Percentiles rank a stretch among this genome's conserved stretches.
These are phyloP conservation scores for Lablab purpureus DNA, from an alignment of 306 rosid species.

Conservation along the genomic window DNA sequence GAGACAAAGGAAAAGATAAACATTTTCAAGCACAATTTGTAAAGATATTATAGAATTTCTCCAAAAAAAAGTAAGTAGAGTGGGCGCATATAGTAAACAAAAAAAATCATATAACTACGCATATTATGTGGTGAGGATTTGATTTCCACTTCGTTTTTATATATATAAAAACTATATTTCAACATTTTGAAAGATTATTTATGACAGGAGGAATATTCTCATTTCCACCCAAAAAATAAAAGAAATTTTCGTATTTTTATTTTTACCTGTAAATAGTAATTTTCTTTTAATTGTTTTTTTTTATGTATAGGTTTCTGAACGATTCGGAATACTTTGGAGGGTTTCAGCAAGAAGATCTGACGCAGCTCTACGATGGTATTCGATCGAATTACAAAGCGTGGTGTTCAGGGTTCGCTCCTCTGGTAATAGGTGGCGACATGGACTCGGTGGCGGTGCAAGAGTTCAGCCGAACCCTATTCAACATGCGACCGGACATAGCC, in stretches of 20 bases:
- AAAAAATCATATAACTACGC: not conserved
- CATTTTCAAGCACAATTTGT: no score
- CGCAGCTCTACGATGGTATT: constrained; percentile 41
- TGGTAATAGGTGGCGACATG: constrained; percentile 73
- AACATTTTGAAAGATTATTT: no score
- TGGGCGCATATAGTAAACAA: not conserved
- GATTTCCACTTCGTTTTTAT: no score
- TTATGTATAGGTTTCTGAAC: constrained; percentile 35
- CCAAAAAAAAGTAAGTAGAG: not conserved
- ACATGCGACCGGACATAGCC: constrained; percentile 49
- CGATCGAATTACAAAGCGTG: constrained; percentile 62
- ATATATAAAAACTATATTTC: no score
- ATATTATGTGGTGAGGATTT: no score
- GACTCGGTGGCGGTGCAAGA: constrained; percentile 68
- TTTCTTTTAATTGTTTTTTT: not conserved
- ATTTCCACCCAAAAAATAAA: no score
- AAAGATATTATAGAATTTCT: no score
- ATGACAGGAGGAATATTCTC: no score
- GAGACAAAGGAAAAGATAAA: no score
- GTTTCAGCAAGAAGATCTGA: constrained; percentile 47
- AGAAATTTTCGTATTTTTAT: no score
- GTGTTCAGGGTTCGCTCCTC: constrained; percentile 75
- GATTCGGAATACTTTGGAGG: constrained; percentile 45
- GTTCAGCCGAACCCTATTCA: constrained; percentile 45
- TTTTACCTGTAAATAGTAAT: no score